Base-by-base conservation (phyloP, 768 basidiomycete species). In the Pulveroboletus sp. region DNA sequence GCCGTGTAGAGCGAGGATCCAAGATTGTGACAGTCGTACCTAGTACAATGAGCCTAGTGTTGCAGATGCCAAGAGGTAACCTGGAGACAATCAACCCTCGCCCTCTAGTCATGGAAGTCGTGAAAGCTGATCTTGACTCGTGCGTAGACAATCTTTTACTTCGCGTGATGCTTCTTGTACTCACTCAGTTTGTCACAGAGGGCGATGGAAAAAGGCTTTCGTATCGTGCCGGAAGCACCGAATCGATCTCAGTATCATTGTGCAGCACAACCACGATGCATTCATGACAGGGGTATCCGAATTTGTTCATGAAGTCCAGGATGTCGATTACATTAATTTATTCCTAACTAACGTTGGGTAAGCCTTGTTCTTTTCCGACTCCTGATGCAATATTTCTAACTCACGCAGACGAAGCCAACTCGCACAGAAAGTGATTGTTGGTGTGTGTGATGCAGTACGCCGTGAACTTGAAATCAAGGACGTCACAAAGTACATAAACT, bases 21-120 rank as follows among this genome's bases (percentile, higher is more conserved):
- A 72, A 86, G 50, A 93, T 97, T 29, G 93, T 98, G 5, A 82
- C 86, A 0, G 88, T 86, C 12, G 85, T 96, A 1, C 86, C 93
- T 1, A 92, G 85, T 50, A 71, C 82, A 8, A 97, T 94, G 90
- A 84, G 79, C 58, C 68, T 99, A 29, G 89, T 98, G 0, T 71
- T 99, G 10, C 96, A 99, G 69, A 98, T 98, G 95, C 96, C 95
- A 0, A 73, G 96, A 56, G 96, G 96, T 1, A 98, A 98, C 68
- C 63, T 99, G 52, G 96, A 99, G 72, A 97, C 93, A 1, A 85
- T 99, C 45, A 91, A 87, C 59, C 96, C 96, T 4, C 76, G 96
- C 36, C 89, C 94, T 12, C 68, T 99, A 58, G 93, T 97, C 16
- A 82, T 96, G 75, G 79, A 85, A 48, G 85, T 91, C 6, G 85